Percentiles rank a stretch among this genome's conserved stretches.
Conservation (phyloP, 31 red algal genomes). For the Endocladia muricata region DNA sequence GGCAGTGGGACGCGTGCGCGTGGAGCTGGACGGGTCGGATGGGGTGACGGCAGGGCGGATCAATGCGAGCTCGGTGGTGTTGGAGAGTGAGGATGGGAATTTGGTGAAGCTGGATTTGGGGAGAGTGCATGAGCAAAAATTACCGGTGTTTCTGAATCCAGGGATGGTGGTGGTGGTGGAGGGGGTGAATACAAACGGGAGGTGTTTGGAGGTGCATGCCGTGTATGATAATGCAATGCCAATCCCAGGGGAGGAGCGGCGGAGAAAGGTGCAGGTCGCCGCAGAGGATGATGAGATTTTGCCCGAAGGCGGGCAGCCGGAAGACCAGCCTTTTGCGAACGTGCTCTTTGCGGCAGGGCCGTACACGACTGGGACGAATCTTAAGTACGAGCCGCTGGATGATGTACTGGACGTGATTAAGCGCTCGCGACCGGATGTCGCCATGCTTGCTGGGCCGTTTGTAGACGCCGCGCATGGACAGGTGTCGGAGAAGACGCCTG, state of each 20-base stretch:
- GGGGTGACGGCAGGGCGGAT: background rate
- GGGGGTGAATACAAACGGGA: conserved; percentile 59
- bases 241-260: background rate
- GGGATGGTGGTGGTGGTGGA: conserved; percentile 62
- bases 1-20: conserved; percentile 31
- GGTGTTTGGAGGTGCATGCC: conserved; percentile 47
- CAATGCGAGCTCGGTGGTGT: conserved; percentile 40
- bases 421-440: conserved; percentile 23
- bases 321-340: conserved; percentile 8
- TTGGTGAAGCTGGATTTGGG: conserved; percentile 41
- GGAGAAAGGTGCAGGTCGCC: background rate
- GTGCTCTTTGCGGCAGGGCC: conserved; percentile 47
- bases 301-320: background rate
- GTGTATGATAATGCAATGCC: conserved; percentile 62
- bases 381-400: conserved; percentile 48
- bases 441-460: conserved; percentile 47
- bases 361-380: conserved; percentile 23
- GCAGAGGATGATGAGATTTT: conserved; percentile 2
- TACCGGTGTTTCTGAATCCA: conserved; percentile 36
- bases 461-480: conserved; percentile 25
- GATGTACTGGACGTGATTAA: conserved; percentile 35
- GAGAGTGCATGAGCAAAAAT: conserved; percentile 9
- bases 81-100: conserved; percentile 63
- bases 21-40: conserved; percentile 42
- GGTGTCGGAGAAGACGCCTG: background rate